Base-by-base conservation (phyloP, 2,329 filamentous ascomycete species). In the Fusarium solani-melongenae region DNA sequence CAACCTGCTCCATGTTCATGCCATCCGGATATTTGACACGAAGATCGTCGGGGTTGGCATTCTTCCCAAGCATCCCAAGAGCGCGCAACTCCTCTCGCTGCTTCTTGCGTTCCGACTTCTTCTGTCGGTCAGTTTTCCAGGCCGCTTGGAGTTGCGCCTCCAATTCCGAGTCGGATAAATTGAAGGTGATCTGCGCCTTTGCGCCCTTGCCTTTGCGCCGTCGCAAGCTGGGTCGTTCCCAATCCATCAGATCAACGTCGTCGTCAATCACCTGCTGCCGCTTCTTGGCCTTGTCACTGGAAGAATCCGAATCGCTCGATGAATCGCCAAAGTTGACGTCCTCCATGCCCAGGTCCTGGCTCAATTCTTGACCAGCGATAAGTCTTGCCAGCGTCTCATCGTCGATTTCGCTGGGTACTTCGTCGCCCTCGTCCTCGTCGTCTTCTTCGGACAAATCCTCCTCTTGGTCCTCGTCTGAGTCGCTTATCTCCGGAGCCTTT, bases 201-300 rank as follows among this genome's bases (percentile, higher is more conserved):
- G 87, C 86, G 49, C 90, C 90, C 80, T 93, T 94, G 73, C 88
- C 85, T 77, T 90, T 92, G 70, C 88, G 90, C 51, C 82, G 81
- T 64, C 87, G 88, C 7, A 95, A 81, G 62, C 91, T 94, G 1
- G 92, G 91, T 29, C 91, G 88, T 17, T 93, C 89, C 83, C 93
- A 94, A 77, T 97, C 94, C 92, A 96, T 96, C 51, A 97, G 86
- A 78, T 98, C 94, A 72, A 98, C 92, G 10, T 91, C 90, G 69
- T 90, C 89, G 2, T 14, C 44, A 34, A 51, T 29, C 33, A 14
- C 49, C 36, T 65, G 91, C 81, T 11, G 83, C 82, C 72, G 86
- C 81, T 36, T 81, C 77, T 24, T 81, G 81, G 33, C 62, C 46
- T 68, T 27, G 8, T 69, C 62, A 3, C 46, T 67, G 8, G 73